These are phyloP conservation scores for Malassezia nana DNA, from an alignment of 1,284 basidiomycete genomes.

Conservation along the genomic window DNA sequence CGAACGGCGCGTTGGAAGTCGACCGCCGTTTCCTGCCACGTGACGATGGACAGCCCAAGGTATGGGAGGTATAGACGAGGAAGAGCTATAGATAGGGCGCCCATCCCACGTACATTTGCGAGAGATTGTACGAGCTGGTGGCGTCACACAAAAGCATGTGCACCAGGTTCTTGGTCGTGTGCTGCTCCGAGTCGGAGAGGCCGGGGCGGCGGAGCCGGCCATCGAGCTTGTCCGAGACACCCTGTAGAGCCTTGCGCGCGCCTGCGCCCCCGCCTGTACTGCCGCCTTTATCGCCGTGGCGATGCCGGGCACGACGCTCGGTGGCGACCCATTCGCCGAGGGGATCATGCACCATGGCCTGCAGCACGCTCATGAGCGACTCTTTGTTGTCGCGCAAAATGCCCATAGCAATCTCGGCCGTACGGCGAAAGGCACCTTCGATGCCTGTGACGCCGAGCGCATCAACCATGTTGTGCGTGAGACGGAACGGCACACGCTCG, in stretches of 20 bases:
- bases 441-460: slow-evolving; percentile 86
- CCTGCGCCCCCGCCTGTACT: slow-evolving; percentile 16
- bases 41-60: slow-evolving; percentile 43
- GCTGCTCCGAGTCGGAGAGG: slow-evolving; percentile 23
- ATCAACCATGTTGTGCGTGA: slow-evolving; percentile 89
- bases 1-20: slow-evolving; percentile 21
- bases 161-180: slow-evolving; percentile 42
- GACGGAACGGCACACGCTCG: slow-evolving; percentile 85
- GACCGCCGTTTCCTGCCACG: slow-evolving; percentile 36
- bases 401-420: slow-evolving; percentile 82
- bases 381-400: slow-evolving; percentile 84
- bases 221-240: slow-evolving; percentile 41
- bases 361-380: slow-evolving; percentile 86
- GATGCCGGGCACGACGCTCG: slow-evolving; percentile 37
- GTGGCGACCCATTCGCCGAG: slow-evolving; percentile 84
- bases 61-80: slow-evolving; percentile 37
- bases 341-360: slow-evolving; percentile 95
- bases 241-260: slow-evolving; percentile 38
- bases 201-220: slow-evolving; percentile 31
- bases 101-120: slow-evolving; percentile 44
- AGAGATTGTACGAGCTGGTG: slow-evolving; percentile 30
- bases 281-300: slow-evolving; percentile 4
- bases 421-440: slow-evolving; percentile 86
- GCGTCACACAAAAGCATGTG: slow-evolving; percentile 46
- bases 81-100: slow-evolving; percentile 16